Percentiles rank a stretch among this genome's conserved stretches.
Conservation (phyloP, 768 basidiomycete species). For the Flagelloscypha sp. region DNA sequence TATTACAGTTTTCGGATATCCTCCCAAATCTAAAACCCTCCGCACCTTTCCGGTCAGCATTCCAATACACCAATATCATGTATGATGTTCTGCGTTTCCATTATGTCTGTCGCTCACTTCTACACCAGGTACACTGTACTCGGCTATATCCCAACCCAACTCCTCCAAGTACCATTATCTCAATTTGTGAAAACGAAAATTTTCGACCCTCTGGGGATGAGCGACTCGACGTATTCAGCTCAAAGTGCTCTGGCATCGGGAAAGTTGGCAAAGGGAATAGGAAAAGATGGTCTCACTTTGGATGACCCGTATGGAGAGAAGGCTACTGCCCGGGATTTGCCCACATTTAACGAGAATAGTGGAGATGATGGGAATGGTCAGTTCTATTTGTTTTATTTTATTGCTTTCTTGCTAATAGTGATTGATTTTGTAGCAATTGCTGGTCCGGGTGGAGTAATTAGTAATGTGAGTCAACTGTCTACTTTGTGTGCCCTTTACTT, state of each 20-base stretch:
- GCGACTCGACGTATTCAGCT: slow-evolving; percentile 11
- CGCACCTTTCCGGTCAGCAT: slow-evolving; percentile 17
- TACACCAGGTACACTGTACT: slow-evolving; percentile 19
- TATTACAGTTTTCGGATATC: no score
- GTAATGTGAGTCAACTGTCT: slow-evolving; percentile 14
- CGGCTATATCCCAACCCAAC: slow-evolving; percentile 15
- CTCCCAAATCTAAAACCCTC: slow-evolving; percentile 17
- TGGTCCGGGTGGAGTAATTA: slow-evolving; percentile 7
- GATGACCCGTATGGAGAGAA: no score
- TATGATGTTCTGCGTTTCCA: no score
- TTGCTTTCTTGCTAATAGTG: no score
- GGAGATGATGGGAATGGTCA: no score
- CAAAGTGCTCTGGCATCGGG: not conserved
- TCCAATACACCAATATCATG: slow-evolving; percentile 21
- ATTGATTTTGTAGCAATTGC: not conserved
- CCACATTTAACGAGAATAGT: no score
- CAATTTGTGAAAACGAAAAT: slow-evolving; percentile 12
- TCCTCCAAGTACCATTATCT: slow-evolving; percentile 11
- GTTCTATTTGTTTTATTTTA: no score
- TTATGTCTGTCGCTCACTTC: no score
- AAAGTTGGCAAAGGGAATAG: not conserved
- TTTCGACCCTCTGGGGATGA: slow-evolving; percentile 12
- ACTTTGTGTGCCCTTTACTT: not conserved
- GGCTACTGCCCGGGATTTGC: no score
- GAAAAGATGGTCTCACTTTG: no score